Evolutionary conservation across 306 rosid species (phyloP).

Genomic region (Clitoria ternatea): DNA sequence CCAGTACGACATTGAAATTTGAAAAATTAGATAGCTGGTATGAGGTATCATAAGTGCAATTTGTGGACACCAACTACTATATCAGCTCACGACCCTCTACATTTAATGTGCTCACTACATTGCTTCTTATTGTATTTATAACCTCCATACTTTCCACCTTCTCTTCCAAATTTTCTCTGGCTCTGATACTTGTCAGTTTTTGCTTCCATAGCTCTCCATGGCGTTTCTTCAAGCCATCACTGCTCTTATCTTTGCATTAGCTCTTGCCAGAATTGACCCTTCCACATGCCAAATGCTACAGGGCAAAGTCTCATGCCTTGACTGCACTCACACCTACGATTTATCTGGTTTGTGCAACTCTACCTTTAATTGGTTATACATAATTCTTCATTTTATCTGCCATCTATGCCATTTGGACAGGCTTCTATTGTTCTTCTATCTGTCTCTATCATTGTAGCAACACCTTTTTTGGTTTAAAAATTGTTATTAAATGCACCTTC

Average conservation of each 20-base stretch:
- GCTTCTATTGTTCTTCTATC: no score
- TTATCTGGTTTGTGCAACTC: constrained; percentile 54
- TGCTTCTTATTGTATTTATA: constrained; percentile 25
- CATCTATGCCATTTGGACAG: no score
- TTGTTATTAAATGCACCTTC: no score
- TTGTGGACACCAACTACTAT: constrained; percentile 39
- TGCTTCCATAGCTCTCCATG: constrained; percentile 43
- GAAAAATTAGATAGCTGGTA: no score
- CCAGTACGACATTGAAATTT: no score
- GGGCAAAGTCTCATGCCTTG: constrained; percentile 76
- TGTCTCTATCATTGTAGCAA: no score
- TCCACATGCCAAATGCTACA: constrained; percentile 41
- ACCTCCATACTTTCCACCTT: constrained; percentile 3
- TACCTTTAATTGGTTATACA: neutral
- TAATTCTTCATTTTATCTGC: neutral
- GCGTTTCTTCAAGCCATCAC: constrained; percentile 39
- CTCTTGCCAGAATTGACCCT: constrained; percentile 33
- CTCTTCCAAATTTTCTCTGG: neutral
- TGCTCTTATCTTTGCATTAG: constrained; percentile 47
- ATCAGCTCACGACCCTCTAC: constrained; percentile 21
- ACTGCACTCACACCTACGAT: constrained; percentile 47
- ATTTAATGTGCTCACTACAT: constrained; percentile 26
- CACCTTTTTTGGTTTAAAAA: no score
- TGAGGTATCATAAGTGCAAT: constrained; percentile 20
- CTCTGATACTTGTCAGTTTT: neutral